These are phyloP conservation scores for Globisporangium orthogonon DNA, from an alignment of 352 stramenopile genomes.

Conservation along the genomic window DNA sequence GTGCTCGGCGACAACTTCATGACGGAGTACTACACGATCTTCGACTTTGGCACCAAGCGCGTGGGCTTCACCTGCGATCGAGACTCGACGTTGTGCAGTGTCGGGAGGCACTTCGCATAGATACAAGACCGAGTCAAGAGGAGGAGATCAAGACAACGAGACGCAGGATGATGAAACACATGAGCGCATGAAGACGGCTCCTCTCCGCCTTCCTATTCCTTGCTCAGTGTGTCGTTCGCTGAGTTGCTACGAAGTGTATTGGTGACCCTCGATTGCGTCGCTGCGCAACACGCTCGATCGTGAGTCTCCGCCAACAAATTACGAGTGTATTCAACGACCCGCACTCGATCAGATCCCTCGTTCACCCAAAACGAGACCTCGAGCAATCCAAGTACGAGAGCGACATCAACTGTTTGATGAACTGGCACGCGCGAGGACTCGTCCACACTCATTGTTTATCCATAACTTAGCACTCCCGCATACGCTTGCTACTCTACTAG, in stretches of 20 bases:
- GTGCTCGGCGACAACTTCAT: slow-evolving; percentile 58
- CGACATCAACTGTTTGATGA: too few species aligned
- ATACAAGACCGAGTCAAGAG: background rate
- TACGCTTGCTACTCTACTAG: background rate
- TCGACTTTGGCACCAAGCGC: slow-evolving; percentile 34
- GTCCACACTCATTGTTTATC: too few species aligned
- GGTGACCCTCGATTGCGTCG: too few species aligned
- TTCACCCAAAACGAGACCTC: too few species aligned
- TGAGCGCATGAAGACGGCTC: too few species aligned
- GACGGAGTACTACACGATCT: slow-evolving; percentile 57
- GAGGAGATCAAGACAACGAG: background rate
- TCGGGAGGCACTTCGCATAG: background rate
- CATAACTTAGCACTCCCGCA: too few species aligned
- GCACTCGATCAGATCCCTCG: background rate
- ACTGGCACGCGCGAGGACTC: too few species aligned
- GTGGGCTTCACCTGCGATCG: slow-evolving; percentile 43
- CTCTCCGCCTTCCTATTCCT: too few species aligned
- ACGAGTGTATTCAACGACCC: background rate
- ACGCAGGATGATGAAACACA: background rate
- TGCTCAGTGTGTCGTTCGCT: too few species aligned
- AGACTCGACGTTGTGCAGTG: slow-evolving; percentile 12
- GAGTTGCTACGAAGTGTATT: too few species aligned
- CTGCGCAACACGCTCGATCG: too few species aligned
- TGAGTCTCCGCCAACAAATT: background rate
- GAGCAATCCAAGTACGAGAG: too few species aligned